These are phyloP conservation scores for Penicillium sp. DNA, from an alignment of 2,329 filamentous ascomycete genomes.

Conservation along the genomic window DNA sequence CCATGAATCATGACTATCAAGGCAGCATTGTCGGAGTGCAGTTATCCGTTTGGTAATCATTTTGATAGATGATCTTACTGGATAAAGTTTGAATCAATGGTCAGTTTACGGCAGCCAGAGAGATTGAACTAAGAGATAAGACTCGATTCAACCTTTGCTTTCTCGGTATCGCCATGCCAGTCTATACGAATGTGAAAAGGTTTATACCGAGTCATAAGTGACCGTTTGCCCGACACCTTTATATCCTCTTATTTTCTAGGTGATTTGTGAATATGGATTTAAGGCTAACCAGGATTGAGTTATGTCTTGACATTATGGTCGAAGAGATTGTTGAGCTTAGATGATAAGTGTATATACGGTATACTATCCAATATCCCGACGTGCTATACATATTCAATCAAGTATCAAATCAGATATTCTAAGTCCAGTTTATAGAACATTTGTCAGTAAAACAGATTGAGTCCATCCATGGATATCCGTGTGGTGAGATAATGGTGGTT, in stretches of 20 bases:
- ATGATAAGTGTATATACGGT: not conserved
- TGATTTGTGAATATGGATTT: no score
- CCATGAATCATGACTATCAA: not conserved
- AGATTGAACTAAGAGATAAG: not conserved
- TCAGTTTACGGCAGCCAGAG: not conserved
- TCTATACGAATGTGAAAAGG: not conserved
- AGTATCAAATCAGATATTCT: no score
- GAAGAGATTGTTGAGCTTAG: not conserved
- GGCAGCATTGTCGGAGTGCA: conserved; percentile 6
- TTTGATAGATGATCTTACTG: not conserved
- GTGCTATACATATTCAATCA: no score
- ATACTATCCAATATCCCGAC: not conserved
- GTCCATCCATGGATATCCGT: not conserved
- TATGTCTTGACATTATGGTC: not conserved
- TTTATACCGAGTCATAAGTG: not conserved
- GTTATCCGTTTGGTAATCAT: not conserved
- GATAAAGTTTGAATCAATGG: not conserved
- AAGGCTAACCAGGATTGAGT: no score
- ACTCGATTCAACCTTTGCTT: not conserved
- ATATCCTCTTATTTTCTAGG: not conserved
- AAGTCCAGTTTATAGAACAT: no score
- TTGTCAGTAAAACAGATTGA: not conserved
- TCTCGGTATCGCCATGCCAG: no score
- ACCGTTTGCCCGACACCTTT: not conserved
- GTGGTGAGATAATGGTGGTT: not conserved